Conservation (phyloP, 768 basidiomycete species). For the Pisolithus albus region DNA sequence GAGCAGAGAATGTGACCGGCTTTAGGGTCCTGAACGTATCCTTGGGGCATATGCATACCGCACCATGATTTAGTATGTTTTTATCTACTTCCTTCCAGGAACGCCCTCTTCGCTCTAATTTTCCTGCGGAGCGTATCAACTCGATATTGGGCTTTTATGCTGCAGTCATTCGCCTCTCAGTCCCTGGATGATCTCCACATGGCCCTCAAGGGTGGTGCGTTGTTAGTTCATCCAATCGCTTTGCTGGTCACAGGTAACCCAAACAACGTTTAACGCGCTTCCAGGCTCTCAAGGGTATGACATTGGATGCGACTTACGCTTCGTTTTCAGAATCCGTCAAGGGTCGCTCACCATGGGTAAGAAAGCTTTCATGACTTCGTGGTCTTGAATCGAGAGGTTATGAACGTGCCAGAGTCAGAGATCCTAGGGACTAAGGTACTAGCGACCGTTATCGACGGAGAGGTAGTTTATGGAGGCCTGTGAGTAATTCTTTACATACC, state of each 20-base stretch:
- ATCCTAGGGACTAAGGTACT: conserved; percentile 60
- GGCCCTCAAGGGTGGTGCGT: conserved; percentile 76
- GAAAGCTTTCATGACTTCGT: conserved; percentile 87
- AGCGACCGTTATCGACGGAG: conserved; percentile 73
- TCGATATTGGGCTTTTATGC: conserved; percentile 89
- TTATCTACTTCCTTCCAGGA: too few species aligned
- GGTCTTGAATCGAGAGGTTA: conserved; percentile 73
- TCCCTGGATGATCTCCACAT: conserved; percentile 73
- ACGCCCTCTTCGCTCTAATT: conserved; percentile 91
- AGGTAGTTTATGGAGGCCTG: conserved; percentile 50
- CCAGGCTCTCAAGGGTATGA: conserved; percentile 88
- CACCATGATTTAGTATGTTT: conserved; percentile 57
- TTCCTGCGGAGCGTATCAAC: conserved; percentile 88
- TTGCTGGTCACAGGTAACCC: conserved; percentile 58
- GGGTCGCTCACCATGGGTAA: conserved; percentile 73
- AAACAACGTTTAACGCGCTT: conserved; percentile 67
- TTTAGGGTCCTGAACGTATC: conserved; percentile 72
- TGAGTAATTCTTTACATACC: conserved; percentile 2
- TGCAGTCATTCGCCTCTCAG: conserved; percentile 66
- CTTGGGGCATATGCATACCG: conserved; percentile 89
- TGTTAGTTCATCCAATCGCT: background rate
- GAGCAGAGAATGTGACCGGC: background rate
- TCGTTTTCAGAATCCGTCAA: conserved; percentile 67
- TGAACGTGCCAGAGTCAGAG: conserved; percentile 53
- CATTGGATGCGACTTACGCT: conserved; percentile 83